Conservation (phyloP, 2,329 filamentous ascomycete genomes). For the Xylariales sp. region DNA sequence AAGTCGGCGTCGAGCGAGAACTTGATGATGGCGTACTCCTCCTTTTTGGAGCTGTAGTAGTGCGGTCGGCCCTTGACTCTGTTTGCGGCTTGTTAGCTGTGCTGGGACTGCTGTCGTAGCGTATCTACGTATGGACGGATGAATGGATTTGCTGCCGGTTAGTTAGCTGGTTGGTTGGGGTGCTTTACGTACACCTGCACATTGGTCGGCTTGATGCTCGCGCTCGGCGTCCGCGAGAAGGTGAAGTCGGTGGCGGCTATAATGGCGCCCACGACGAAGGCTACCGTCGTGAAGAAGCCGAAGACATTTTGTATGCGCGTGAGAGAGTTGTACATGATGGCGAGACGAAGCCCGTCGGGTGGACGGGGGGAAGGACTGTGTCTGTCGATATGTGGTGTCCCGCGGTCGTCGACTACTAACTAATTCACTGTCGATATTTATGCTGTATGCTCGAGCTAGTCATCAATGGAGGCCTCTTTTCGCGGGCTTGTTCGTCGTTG, state of each 20-base stretch:
- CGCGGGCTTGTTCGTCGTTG: conserved; percentile 8
- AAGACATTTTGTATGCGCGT: conserved; percentile 92
- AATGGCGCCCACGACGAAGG: conserved; percentile 80
- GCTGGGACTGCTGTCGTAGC: too few relatives aligned
- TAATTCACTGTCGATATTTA: neutral
- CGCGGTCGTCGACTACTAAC: neutral
- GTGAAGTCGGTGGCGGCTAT: conserved; percentile 85
- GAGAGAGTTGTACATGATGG: conserved; percentile 85
- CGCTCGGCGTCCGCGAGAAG: conserved; percentile 74
- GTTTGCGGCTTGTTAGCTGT: conserved; percentile 35
- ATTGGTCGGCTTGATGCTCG: conserved; percentile 74
- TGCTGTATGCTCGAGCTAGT: neutral
- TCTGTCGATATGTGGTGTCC: neutral
- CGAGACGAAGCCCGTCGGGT: conserved; percentile 23
- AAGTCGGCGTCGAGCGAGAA: conserved; percentile 95
- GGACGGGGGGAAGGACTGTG: conserved; percentile 10
- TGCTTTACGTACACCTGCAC: conserved; percentile 79
- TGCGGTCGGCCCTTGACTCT: conserved; percentile 92
- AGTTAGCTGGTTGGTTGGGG: conserved; percentile 6
- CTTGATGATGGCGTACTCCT: conserved; percentile 94
- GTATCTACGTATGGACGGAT: too few relatives aligned
- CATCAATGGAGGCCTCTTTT: conserved; percentile 2
- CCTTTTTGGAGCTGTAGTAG: conserved; percentile 91
- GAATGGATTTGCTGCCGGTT: conserved; percentile 14
- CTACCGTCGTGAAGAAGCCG: conserved; percentile 96